These are phyloP conservation scores for Malbranchea zuffiana DNA, from an alignment of 2,329 filamentous ascomycete genomes.

Conservation along the genomic window DNA sequence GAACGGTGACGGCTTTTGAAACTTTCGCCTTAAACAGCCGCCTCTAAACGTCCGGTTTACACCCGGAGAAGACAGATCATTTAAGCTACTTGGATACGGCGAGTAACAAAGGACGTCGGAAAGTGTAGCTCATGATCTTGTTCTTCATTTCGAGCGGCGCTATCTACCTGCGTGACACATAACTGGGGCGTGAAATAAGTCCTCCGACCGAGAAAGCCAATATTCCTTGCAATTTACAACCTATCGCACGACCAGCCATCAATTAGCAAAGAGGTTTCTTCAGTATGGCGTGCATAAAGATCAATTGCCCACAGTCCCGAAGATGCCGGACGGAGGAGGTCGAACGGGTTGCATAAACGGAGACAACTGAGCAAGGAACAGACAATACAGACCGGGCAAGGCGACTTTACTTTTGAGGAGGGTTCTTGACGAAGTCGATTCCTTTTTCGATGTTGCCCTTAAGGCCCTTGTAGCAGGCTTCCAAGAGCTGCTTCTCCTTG, in stretches of 20 bases:
- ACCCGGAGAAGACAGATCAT: neutral
- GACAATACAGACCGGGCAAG: conserved; percentile 6
- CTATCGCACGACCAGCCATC: conserved; percentile 6
- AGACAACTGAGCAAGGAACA: conserved; percentile 5
- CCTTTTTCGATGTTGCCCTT: conserved; percentile 94
- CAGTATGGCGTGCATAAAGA: conserved; percentile 8
- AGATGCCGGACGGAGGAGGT: conserved; percentile 1
- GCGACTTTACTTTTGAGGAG: conserved; percentile 68
- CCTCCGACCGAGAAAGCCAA: too few relatives aligned
- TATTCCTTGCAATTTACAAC: conserved; percentile 8
- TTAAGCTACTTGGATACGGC: neutral
- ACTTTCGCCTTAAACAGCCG: neutral
- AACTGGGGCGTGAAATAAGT: too few relatives aligned
- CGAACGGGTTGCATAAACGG: conserved; percentile 11
- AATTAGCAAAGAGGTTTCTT: conserved; percentile 7
- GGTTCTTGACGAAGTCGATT: conserved; percentile 75
- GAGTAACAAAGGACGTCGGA: neutral
- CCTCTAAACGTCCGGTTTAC: neutral
- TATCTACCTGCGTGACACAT: conserved; percentile 6
- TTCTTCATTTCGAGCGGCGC: conserved; percentile 6
- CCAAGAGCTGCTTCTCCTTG: conserved; percentile 78
- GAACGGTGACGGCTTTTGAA: conserved; percentile 14
- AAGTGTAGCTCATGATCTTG: conserved; percentile 1
- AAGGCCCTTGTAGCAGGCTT: conserved; percentile 63
- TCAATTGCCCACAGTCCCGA: conserved; percentile 4